A percentile compares a stretch with the other conserved stretches of the same genome.
phyloP scores from a whole-genome alignment of 331 rosid genomes.

The Ulmus americana region DNA sequence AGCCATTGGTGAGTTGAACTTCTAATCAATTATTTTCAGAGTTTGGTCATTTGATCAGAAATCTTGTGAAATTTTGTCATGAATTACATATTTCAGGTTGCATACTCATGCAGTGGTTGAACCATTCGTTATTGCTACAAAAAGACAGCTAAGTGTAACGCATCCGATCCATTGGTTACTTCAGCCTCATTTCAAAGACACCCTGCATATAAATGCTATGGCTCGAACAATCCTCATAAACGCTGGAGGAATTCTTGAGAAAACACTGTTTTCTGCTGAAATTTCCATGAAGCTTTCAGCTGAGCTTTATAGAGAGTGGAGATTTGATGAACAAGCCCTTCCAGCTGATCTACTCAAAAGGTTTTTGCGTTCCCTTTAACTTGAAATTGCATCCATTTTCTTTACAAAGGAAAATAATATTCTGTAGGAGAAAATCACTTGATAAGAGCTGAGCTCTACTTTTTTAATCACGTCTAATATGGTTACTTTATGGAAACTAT shows the following conservation, averaged over 20 bases:
- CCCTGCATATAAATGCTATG: constrained; percentile 61
- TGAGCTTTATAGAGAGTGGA: constrained; percentile 65
- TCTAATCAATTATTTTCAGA: too few species aligned
- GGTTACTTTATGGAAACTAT: background rate
- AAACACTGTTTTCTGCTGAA: constrained; percentile 47
- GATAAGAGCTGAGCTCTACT: background rate
- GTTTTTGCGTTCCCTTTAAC: constrained; percentile 12
- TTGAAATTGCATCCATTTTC: background rate
- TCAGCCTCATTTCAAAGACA: constrained; percentile 72
- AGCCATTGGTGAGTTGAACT: constrained; percentile 60
- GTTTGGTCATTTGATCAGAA: background rate
- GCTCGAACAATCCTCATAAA: constrained; percentile 41
- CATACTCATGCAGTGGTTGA: constrained; percentile 65
- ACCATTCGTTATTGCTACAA: constrained; percentile 75
- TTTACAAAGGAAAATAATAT: background rate
- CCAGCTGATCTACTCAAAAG: constrained; percentile 67
- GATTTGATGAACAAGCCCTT: constrained; percentile 61
- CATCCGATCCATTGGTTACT: constrained; percentile 65
- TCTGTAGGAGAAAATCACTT: background rate
- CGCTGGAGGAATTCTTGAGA: constrained; percentile 60
- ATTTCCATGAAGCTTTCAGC: constrained; percentile 58
- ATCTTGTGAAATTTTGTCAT: background rate
- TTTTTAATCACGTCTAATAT: background rate
- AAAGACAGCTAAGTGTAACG: constrained; percentile 63
- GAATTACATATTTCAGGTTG: constrained; percentile 37